phyloP scores from a whole-genome alignment of 1,284 basidiomycete genomes.

The Chalciporus piperatoides region DNA sequence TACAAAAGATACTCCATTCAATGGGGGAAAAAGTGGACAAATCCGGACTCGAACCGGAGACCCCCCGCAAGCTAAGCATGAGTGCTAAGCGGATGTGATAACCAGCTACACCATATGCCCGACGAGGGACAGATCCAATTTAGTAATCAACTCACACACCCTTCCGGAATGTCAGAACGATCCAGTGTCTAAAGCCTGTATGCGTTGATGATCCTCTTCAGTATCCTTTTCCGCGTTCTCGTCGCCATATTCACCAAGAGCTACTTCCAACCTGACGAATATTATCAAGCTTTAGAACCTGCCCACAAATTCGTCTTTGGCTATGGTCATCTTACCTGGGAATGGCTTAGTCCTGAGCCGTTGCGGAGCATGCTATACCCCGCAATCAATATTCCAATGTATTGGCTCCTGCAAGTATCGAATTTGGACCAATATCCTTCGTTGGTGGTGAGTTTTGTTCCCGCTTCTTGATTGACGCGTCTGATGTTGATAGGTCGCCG shows the following conservation, averaged over 20 bases:
- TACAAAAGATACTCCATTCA: no score
- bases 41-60: constrained; percentile 43
- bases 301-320: constrained; percentile 89
- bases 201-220: constrained; percentile 24
- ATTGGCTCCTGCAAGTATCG: constrained; percentile 61
- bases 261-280: constrained; percentile 98
- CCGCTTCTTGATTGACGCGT: background rate
- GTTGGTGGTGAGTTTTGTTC: constrained; percentile 25
- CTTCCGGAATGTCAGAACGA: background rate
- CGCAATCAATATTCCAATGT: constrained; percentile 74
- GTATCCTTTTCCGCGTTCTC: constrained; percentile 48
- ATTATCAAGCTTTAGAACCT: constrained; percentile 92
- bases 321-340: constrained; percentile 93
- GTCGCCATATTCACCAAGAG: constrained; percentile 74
- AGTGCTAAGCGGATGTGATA: constrained; percentile 48
- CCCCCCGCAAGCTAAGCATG: constrained; percentile 29
- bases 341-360: constrained; percentile 77
- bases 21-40: constrained; percentile 26
- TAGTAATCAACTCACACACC: background rate
- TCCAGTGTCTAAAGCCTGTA: background rate
- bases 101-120: constrained; percentile 49
- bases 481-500: constrained; percentile 46
- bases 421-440: constrained; percentile 31
- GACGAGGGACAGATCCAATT: background rate
- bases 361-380: constrained; percentile 75